Base-by-base conservation (phyloP, 768 basidiomycete genomes). In the Crassisporium funariophilum region DNA sequence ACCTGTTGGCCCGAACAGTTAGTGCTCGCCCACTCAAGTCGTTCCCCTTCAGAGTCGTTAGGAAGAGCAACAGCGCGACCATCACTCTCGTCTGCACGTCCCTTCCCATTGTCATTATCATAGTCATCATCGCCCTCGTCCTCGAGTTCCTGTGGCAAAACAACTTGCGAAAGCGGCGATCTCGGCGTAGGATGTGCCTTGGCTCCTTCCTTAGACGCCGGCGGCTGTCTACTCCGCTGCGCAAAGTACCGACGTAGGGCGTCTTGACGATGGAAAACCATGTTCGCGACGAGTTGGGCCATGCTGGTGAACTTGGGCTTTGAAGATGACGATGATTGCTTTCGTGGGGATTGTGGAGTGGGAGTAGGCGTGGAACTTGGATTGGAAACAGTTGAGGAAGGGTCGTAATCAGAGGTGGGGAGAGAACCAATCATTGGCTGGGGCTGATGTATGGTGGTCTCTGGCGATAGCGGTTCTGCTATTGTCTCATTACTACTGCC, bases 221-320 rank as follows among this genome's bases (percentile, higher is more conserved):
- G 39, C 2, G 10, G 29, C 10, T 10, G 3, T 31, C 29, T 31
- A 31, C 11, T 10, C 29, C n/a, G 10, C 29, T 31, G 10, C 2
- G 29, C 10, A 10, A 31, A n/a, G n/a, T 31, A n/a, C 29, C n/a
- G 29, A n/a, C 29, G 29, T n/a, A n/a, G n/a, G 5, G 5, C 29
- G 29, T 31, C 29, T 63, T 63, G 62, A 15, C 71, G 57, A 24
- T 62, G 56, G 20, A 73, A 54, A 17, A 73, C 57, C 71, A 73
- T 73, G 46, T 64, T 69, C 46, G 71, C 71, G 11, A 73, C 70
- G 5, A 73, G 58, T 41, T 71, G 68, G 16, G 60, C 62, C 61
- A 71, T 69, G 40, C 60, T 67, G 8, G 58, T 60, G n/a, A 67
- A 60, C 38, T 48, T 53, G n/a, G 56, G 53, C 44, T 57, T 62